phyloP scores from a whole-genome alignment of 306 rosid species.

The Quercus dentata region DNA sequence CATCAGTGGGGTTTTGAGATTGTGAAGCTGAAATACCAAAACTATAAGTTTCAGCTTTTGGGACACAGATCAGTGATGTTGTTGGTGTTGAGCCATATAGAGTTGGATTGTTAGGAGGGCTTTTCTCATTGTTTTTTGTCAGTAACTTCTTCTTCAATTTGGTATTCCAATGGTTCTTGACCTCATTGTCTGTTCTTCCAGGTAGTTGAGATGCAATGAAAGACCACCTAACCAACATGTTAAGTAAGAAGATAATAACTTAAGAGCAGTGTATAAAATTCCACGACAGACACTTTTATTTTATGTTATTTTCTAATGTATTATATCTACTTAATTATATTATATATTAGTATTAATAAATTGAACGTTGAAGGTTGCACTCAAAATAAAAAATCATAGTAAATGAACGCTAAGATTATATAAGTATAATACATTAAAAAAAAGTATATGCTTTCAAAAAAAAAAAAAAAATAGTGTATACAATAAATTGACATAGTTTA shows the following conservation, averaged over 20 bases:
- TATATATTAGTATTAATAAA: neutral
- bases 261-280: no score
- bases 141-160: slow-evolving; percentile 68
- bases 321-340: no score
- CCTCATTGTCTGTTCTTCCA: slow-evolving; percentile 91
- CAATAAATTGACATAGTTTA: neutral
- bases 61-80: slow-evolving; percentile 10
- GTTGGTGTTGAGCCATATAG: slow-evolving; percentile 17
- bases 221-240: slow-evolving; percentile 63
- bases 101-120: slow-evolving; percentile 11
- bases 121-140: slow-evolving; percentile 6
- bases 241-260: neutral
- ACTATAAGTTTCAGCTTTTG: slow-evolving; percentile 22
- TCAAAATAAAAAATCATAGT: no score
- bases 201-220: slow-evolving; percentile 69
- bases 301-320: no score
- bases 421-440: no score
- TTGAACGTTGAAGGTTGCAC: no score
- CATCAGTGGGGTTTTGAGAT: slow-evolving; percentile 14
- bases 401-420: no score
- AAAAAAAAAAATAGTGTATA: no score
- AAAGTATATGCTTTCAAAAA: neutral
- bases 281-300: no score
- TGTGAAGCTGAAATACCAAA: slow-evolving; percentile 18
- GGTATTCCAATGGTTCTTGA: slow-evolving; percentile 90